Percentiles rank a stretch among this genome's conserved stretches.
Evolutionary conservation across 176 grass and related monocot genomes (phyloP).

Genomic region (Oryza punctata): DNA sequence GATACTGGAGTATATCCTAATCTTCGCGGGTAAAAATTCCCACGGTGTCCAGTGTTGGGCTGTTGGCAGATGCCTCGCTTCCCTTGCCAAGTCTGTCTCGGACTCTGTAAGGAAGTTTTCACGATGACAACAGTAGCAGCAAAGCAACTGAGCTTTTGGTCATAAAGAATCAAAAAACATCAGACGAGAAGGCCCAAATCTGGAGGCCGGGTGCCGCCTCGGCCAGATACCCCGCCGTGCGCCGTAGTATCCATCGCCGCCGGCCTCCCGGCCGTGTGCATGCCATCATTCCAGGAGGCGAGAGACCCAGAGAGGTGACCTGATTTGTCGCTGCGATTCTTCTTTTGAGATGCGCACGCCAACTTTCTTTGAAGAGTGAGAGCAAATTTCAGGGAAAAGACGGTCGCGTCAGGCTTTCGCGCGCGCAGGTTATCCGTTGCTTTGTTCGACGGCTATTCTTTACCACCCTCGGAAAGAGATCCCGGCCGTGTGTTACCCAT

Average conservation of each 20-base stretch:
- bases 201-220: not conserved
- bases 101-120: not conserved
- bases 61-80: not conserved
- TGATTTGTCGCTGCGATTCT: constrained; percentile 12
- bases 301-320: too few relatives aligned
- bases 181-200: not conserved
- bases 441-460: constrained; percentile 23
- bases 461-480: not conserved
- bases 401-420: not conserved
- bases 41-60: not conserved
- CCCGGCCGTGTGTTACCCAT: not conserved
- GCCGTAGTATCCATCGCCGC: not conserved
- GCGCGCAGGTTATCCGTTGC: constrained; percentile 30
- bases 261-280: not conserved
- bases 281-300: not conserved
- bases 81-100: not conserved
- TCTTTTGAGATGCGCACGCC: constrained; percentile 1
- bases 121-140: not conserved
- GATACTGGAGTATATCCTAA: not conserved
- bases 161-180: not conserved
- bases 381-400: constrained; percentile 15
- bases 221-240: too few relatives aligned
- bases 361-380: not conserved
- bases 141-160: not conserved
- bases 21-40: not conserved